Percentiles rank a stretch among this genome's conserved stretches.
These are phyloP conservation scores for Aspergillus udagawae DNA, from an alignment of 2,329 filamentous ascomycete species.

Conservation along the genomic window DNA sequence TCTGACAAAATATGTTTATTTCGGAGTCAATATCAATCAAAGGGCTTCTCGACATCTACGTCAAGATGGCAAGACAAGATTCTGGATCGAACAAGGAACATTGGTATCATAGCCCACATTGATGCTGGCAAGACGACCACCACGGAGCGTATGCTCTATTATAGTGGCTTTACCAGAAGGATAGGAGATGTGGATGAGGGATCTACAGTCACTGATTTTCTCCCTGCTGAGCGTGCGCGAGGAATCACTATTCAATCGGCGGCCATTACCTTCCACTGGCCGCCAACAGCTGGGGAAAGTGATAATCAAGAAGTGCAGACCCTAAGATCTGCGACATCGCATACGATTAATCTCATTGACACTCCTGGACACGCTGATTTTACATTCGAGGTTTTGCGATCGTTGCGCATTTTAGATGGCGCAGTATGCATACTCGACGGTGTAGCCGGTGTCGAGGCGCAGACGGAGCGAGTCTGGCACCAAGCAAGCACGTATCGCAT, in stretches of 20 bases:
- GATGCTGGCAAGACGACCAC: constrained; percentile 99
- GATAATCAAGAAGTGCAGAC: constrained; percentile 22
- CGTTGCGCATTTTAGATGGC: constrained; percentile 80
- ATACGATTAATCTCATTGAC: constrained; percentile 88
- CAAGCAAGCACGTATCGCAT: constrained; percentile 84
- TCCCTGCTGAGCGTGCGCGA: constrained; percentile 84
- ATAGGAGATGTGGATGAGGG: constrained; percentile 95
- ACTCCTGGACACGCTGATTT: constrained; percentile 97
- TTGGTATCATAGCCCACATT: constrained; percentile 97
- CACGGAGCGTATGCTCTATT: constrained; percentile 98
- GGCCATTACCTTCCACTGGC: constrained; percentile 94
- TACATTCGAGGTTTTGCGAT: constrained; percentile 91
- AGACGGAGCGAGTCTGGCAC: constrained; percentile 93
- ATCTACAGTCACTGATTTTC: constrained; percentile 94
- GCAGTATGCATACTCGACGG: constrained; percentile 91
- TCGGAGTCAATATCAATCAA: background rate
- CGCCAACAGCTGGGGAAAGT: constrained; percentile 44
- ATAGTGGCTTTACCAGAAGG: constrained; percentile 82
- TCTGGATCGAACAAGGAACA: constrained; percentile 74
- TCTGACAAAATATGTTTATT: background rate
- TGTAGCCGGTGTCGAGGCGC: constrained; percentile 90
- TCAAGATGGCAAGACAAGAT: constrained; percentile 21
- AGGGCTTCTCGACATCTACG: constrained; percentile 26
- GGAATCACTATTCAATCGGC: constrained; percentile 98
- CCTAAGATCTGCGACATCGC: constrained; percentile 51